Percentiles rank a stretch among this genome's conserved stretches.
Conservation (phyloP, 1,139 yeast species). For the Suzukiozyma palmioleophila region DNA sequence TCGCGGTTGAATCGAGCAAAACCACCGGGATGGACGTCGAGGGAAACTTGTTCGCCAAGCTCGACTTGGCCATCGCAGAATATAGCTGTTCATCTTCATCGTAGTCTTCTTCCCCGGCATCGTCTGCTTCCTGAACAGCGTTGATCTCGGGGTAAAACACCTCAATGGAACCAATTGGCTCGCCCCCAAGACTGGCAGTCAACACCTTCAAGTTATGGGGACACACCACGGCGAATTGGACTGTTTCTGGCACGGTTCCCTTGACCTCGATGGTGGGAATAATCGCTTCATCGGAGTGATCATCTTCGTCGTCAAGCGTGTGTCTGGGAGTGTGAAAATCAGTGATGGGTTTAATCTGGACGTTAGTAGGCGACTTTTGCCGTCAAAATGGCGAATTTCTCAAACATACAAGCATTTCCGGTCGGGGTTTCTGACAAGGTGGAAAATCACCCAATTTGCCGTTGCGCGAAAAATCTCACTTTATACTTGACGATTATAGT, state of each 20-base stretch:
- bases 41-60: conserved; percentile 20
- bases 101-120: conserved; percentile 14
- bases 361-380: conserved; percentile 7
- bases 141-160: conserved; percentile 20
- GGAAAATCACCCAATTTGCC: conserved; percentile 1
- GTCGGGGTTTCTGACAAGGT: not conserved
- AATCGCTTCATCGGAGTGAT: conserved; percentile 10
- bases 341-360: conserved; percentile 52
- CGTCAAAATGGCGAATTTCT: conserved; percentile 6
- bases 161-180: conserved; percentile 18
- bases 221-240: conserved; percentile 19
- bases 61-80: conserved; percentile 23
- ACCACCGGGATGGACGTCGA: conserved; percentile 22
- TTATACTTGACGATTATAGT: too few relatives aligned
- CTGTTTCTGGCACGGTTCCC: not conserved
- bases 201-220: conserved; percentile 14
- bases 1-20: conserved; percentile 7
- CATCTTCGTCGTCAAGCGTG: conserved; percentile 43
- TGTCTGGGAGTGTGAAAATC: conserved; percentile 54
- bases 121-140: conserved; percentile 1
- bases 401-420: conserved; percentile 13
- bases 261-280: not conserved
- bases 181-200: conserved; percentile 3
- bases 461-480: not conserved
- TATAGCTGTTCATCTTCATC: conserved; percentile 58